Conservation (phyloP, 306 rosid species). For the Morella rubra region DNA sequence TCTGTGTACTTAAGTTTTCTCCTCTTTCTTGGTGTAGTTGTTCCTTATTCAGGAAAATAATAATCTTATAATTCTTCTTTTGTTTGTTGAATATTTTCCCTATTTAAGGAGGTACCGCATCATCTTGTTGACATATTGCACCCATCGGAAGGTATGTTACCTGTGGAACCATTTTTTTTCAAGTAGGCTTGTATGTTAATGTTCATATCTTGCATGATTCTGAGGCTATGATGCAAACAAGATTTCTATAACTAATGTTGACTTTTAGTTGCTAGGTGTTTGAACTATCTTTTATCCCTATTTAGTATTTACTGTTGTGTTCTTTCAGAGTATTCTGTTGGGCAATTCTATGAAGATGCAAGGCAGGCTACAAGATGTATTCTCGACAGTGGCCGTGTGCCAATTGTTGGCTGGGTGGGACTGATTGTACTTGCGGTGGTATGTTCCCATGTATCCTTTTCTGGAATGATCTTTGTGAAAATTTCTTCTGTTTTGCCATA, state of each 20-base stretch:
- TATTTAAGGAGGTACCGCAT: constrained; percentile 77
- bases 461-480: background rate
- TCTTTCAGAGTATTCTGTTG: constrained; percentile 88
- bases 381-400: constrained; percentile 77
- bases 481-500: background rate
- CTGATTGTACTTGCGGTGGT: constrained; percentile 94
- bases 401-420: constrained; percentile 95
- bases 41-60: background rate
- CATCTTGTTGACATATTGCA: constrained; percentile 77
- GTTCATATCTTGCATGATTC: background rate
- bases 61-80: background rate
- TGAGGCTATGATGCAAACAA: constrained; percentile 1
- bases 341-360: constrained; percentile 90
- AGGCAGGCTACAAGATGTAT: constrained; percentile 70
- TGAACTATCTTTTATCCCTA: constrained; percentile 22
- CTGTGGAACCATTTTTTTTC: constrained; percentile 23
- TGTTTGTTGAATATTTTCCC: constrained; percentile 8
- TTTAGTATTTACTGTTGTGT: constrained; percentile 31
- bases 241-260: constrained; percentile 17
- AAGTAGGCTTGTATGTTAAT: constrained; percentile 17
- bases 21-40: background rate
- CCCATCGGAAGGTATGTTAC: constrained; percentile 76
- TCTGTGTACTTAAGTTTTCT: background rate
- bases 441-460: constrained; percentile 22
- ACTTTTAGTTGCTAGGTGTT: constrained; percentile 20